A percentile compares a stretch with the other conserved stretches of the same genome.
These are phyloP conservation scores for Euphorbia pulcherrima DNA, from an alignment of 345 rosid genomes.

Conservation along the genomic window DNA sequence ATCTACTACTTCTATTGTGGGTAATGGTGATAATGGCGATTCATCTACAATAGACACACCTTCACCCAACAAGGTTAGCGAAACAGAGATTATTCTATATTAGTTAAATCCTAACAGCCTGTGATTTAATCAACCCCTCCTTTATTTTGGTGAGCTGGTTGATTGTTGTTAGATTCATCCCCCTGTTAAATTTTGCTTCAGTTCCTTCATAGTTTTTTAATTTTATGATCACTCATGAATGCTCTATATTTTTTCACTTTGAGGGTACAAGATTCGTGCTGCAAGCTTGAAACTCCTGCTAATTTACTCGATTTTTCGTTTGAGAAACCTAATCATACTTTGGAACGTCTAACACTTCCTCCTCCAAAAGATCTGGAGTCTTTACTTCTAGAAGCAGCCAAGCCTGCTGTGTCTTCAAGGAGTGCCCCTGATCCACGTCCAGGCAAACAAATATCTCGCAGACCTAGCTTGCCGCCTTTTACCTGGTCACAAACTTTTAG, in stretches of 20 bases:
- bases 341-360: constrained; percentile 65
- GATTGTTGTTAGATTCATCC: too few species aligned
- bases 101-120: too few species aligned
- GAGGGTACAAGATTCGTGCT: constrained; percentile 46
- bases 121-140: too few species aligned
- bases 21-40: constrained; percentile 48
- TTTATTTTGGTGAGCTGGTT: too few species aligned
- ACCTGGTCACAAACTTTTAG: constrained; percentile 78
- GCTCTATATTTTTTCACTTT: background rate
- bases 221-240: constrained; percentile 7
- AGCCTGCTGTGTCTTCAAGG: constrained; percentile 57
- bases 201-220: constrained; percentile 2
- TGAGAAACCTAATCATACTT: constrained; percentile 48
- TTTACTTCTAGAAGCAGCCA: constrained; percentile 79
- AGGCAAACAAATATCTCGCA: constrained; percentile 58
- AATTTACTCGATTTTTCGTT: constrained; percentile 45
- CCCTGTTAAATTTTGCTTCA: background rate
- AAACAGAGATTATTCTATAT: background rate
- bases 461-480: constrained; percentile 63
- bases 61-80: constrained; percentile 61
- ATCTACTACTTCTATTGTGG: constrained; percentile 37
- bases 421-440: constrained; percentile 54
- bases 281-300: constrained; percentile 38
- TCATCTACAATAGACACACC: constrained; percentile 35
- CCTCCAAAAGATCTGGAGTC: constrained; percentile 79